A percentile compares a stretch with the other conserved stretches of the same genome.
Evolutionary conservation across 2,329 filamentous ascomycete genomes (phyloP).

Genomic region (Hypoxylon sp.): DNA sequence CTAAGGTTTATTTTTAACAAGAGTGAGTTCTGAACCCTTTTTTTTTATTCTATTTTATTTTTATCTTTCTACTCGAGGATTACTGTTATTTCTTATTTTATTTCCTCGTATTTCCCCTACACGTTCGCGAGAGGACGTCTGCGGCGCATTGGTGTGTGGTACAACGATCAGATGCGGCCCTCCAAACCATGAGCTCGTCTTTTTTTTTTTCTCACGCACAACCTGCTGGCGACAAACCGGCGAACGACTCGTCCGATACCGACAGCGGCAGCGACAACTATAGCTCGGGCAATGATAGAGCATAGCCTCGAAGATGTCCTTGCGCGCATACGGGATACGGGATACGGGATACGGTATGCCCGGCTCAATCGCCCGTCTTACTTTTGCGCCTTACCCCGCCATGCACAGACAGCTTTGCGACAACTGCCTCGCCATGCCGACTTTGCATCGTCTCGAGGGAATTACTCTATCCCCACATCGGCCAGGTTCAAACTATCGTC

Average conservation of each 20-base stretch:
- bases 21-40: constrained; percentile 17
- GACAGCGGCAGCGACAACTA: background rate
- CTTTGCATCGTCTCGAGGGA: background rate
- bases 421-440: constrained; percentile 11
- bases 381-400: constrained; percentile 4
- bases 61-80: constrained; percentile 4
- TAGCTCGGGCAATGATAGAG: background rate
- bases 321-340: constrained; percentile 1
- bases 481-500: background rate
- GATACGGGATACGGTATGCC: background rate
- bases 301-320: constrained; percentile 2
- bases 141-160: constrained; percentile 34
- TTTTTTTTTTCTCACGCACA: constrained; percentile 3
- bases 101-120: constrained; percentile 8
- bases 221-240: background rate
- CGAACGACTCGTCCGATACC: background rate
- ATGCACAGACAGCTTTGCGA: constrained; percentile 6
- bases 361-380: background rate
- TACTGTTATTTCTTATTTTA: background rate
- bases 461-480: background rate
- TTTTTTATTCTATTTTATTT: constrained; percentile 8
- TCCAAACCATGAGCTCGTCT: constrained; percentile 15
- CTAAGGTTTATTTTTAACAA: constrained; percentile 17
- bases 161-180: constrained; percentile 25
- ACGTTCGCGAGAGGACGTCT: constrained; percentile 18